A percentile compares a stretch with the other conserved stretches of the same genome.
phyloP scores from a whole-genome alignment of 768 basidiomycete genomes.

The Sarcomyxa edulis region DNA sequence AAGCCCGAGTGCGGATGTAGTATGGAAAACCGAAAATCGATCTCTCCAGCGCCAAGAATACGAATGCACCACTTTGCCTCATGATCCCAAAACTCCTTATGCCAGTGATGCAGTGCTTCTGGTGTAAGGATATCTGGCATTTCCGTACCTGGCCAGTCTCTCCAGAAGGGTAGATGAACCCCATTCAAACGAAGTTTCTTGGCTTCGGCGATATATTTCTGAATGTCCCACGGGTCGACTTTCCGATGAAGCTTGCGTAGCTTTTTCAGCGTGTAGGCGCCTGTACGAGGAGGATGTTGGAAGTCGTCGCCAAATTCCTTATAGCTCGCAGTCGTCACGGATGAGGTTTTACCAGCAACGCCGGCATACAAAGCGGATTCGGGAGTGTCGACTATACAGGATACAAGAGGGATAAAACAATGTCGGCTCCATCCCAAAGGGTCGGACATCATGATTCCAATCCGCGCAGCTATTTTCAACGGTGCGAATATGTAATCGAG shows the following conservation, averaged over 20 bases:
- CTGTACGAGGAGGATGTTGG: conserved; percentile 18
- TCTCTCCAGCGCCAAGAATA: conserved; percentile 21
- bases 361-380: conserved; percentile 23
- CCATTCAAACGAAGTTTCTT: conserved; percentile 21
- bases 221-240: conserved; percentile 19
- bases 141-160: conserved; percentile 27
- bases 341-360: conserved; percentile 23
- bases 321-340: conserved; percentile 22
- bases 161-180: conserved; percentile 31
- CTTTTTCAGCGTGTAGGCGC: conserved; percentile 12
- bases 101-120: conserved; percentile 33
- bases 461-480: conserved; percentile 22
- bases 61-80: conserved; percentile 31
- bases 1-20: conserved; percentile 29
- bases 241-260: conserved; percentile 8
- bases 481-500: conserved; percentile 22
- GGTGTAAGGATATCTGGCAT: conserved; percentile 26
- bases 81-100: conserved; percentile 33
- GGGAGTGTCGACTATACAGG: conserved; percentile 26
- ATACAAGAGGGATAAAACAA: conserved; percentile 21
- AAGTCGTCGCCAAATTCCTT: conserved; percentile 24
- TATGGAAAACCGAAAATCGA: conserved; percentile 30
- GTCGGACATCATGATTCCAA: conserved; percentile 22
- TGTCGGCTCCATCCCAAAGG: conserved; percentile 16
- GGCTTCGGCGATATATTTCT: conserved; percentile 15